phyloP scores from a whole-genome alignment of 192 early-diverging fungal genomes.

The Backusella parvicylindrica region DNA sequence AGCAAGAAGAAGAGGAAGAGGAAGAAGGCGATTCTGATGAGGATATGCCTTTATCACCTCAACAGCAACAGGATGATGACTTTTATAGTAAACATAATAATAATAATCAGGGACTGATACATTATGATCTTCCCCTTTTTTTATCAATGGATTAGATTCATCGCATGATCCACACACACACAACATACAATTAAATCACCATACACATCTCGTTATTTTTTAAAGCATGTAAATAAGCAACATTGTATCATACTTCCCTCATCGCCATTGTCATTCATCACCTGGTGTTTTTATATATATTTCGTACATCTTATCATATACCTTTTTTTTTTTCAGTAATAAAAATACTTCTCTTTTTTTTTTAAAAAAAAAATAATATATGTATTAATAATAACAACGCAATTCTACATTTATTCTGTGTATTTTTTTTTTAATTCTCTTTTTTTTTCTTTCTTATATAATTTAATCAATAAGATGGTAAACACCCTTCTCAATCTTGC shows the following conservation, averaged over 20 bases:
- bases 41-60: neutral
- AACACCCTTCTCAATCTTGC: slow-evolving; percentile 47
- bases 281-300: too few relatives aligned
- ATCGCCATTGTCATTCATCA: too few relatives aligned
- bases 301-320: neutral
- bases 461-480: slow-evolving; percentile 41
- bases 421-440: neutral
- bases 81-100: neutral
- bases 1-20: neutral
- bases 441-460: neutral
- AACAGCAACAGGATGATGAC: neutral
- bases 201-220: neutral
- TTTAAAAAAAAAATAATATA: too few relatives aligned
- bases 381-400: neutral
- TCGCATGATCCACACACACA: too few relatives aligned
- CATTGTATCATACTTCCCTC: neutral
- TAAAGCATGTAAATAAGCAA: neutral
- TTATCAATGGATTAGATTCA: neutral
- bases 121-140: slow-evolving; percentile 5
- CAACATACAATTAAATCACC: neutral
- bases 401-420: neutral
- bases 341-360: neutral
- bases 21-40: neutral
- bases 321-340: neutral
- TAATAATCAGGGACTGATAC: neutral